Conservation (phyloP, 495 filamentous ascomycete genomes). For the Bacidia gigantensis region DNA sequence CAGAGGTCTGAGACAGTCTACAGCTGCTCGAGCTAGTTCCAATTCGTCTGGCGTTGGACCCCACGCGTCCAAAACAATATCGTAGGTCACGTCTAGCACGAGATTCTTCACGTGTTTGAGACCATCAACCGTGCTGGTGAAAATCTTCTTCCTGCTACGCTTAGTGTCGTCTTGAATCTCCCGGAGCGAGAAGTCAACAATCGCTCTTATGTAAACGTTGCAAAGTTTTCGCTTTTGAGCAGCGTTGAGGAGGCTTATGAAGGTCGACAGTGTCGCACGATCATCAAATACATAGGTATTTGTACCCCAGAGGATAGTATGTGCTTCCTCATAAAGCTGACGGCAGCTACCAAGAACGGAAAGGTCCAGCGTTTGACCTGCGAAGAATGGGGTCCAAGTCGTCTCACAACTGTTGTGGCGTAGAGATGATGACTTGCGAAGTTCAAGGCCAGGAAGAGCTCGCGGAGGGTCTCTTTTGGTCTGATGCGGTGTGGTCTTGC, state of each 20-base stretch:
- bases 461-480: not conserved
- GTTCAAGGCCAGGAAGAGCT: not conserved
- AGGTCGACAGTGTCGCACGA: not conserved
- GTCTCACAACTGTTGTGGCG: too few species aligned
- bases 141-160: not conserved
- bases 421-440: not conserved
- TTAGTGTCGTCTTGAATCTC: not conserved
- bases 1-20: too few species aligned
- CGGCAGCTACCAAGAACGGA: conserved; percentile 5
- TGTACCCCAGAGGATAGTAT: conserved; percentile 8
- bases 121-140: not conserved
- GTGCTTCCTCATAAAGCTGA: conserved; percentile 4
- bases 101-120: too few species aligned
- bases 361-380: not conserved
- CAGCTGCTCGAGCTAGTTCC: too few species aligned
- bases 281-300: conserved; percentile 7
- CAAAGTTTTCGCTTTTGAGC: conserved; percentile 7
- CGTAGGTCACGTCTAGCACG: too few species aligned
- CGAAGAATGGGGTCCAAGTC: not conserved
- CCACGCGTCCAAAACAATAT: too few species aligned
- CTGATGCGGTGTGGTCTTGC: not conserved
- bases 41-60: too few species aligned
- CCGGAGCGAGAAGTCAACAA: not conserved
- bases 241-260: conserved; percentile 1
- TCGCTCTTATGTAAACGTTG: conserved; percentile 1